Evolutionary conservation across 1,284 basidiomycete species (phyloP).

Genomic region (Microstroma glucosiphilum): DNA sequence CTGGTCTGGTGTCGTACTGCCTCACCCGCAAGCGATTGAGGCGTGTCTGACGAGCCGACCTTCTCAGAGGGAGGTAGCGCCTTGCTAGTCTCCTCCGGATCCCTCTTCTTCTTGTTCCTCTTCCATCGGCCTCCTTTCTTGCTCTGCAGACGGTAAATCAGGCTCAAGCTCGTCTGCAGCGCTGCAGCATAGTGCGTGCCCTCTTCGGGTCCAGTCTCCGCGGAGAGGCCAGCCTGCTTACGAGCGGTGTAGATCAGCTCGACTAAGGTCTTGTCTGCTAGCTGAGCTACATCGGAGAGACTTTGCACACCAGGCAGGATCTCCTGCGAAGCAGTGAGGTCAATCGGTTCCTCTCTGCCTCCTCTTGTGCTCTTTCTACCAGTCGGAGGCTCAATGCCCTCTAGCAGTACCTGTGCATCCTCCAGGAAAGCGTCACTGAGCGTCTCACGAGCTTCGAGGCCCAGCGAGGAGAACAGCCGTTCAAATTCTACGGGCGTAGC

Average conservation of each 20-base stretch:
- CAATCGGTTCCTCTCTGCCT: too few relatives aligned
- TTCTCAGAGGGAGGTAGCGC: too few relatives aligned
- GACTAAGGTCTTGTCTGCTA: neutral
- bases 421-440: conserved; percentile 1
- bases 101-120: neutral
- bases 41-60: too few relatives aligned
- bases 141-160: neutral
- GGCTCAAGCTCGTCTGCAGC: neutral
- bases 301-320: too few relatives aligned
- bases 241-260: neutral
- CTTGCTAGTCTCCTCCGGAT: too few relatives aligned
- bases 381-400: neutral
- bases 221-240: neutral
- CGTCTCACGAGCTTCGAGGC: neutral
- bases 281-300: neutral
- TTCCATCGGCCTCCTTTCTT: neutral
- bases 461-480: neutral
- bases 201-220: neutral
- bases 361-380: too few relatives aligned
- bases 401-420: neutral
- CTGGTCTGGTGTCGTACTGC: too few relatives aligned
- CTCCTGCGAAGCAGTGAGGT: too few relatives aligned
- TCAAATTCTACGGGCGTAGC: neutral
- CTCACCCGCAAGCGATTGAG: neutral
- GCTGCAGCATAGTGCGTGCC: neutral